Percentiles rank a stretch among this genome's conserved stretches.
Evolutionary conservation across 2,329 filamentous ascomycete species (phyloP).

Genomic region (Hypoxylon sp.): DNA sequence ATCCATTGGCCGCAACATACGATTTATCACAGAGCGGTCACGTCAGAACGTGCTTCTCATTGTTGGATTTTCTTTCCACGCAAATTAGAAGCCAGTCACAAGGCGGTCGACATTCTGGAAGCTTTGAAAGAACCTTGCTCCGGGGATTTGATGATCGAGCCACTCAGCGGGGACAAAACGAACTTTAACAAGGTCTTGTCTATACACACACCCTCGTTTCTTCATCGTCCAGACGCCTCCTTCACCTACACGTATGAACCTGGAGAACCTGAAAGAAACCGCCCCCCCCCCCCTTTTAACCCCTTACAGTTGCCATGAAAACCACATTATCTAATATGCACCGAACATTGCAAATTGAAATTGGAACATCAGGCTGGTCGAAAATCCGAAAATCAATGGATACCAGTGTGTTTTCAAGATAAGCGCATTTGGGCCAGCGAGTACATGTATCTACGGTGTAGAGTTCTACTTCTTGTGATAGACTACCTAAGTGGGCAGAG

Average conservation of each 20-base stretch:
- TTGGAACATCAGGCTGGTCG: slow-evolving; percentile 4
- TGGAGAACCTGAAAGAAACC: slow-evolving; percentile 27
- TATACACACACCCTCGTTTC: slow-evolving; percentile 28
- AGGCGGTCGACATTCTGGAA: slow-evolving; percentile 41
- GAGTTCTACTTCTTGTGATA: neutral
- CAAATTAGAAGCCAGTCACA: slow-evolving; percentile 26
- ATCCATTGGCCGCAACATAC: slow-evolving; percentile 8
- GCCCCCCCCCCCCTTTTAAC: slow-evolving; percentile 38
- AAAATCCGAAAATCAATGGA: neutral
- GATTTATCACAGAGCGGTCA: slow-evolving; percentile 15
- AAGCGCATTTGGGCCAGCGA: neutral
- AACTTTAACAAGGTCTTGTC: slow-evolving; percentile 20
- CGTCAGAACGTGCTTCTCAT: slow-evolving; percentile 19
- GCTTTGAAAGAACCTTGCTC: slow-evolving; percentile 42
- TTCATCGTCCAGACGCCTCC: slow-evolving; percentile 18
- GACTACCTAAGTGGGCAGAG: neutral
- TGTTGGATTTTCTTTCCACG: slow-evolving; percentile 24
- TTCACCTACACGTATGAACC: slow-evolving; percentile 29
- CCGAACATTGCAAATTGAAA: slow-evolving; percentile 3
- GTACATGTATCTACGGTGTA: neutral
- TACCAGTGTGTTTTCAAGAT: slow-evolving; percentile 5
- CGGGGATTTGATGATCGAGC: slow-evolving; percentile 39
- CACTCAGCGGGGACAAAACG: slow-evolving; percentile 33
- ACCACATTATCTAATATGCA: slow-evolving; percentile 13
- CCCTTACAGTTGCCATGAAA: slow-evolving; percentile 30